Conservation (phyloP, 2,329 filamentous ascomycete genomes). For the Fusarium veterinarium region DNA sequence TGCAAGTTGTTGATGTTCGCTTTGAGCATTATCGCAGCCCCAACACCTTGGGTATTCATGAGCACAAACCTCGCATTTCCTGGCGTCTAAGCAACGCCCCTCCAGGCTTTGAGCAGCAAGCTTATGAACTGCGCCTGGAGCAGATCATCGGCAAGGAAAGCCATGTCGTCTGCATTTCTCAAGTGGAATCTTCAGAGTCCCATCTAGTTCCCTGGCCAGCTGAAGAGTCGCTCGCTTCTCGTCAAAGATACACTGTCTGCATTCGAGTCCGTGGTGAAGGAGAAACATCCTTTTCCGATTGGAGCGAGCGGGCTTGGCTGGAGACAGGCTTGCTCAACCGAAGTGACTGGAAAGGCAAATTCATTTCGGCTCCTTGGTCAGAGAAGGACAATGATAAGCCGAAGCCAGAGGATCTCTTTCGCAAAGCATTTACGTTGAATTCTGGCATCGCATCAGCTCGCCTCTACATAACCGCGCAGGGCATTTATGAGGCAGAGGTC, state of each 20-base stretch:
- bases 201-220: slow-evolving; percentile 26
- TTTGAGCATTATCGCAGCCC: slow-evolving; percentile 33
- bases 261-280: slow-evolving; percentile 26
- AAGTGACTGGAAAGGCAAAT: slow-evolving; percentile 20
- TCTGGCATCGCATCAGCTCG: neutral
- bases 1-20: slow-evolving; percentile 19
- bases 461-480: slow-evolving; percentile 59
- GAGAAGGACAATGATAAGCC: slow-evolving; percentile 18
- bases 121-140: slow-evolving; percentile 23
- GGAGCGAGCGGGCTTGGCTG: slow-evolving; percentile 27
- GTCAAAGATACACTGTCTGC: slow-evolving; percentile 3
- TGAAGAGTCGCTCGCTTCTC: slow-evolving; percentile 14
- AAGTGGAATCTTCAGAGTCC: neutral
- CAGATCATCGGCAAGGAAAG: neutral
- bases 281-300: neutral
- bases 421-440: slow-evolving; percentile 7
- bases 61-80: slow-evolving; percentile 32
- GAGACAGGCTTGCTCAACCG: slow-evolving; percentile 27
- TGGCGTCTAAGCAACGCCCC: slow-evolving; percentile 32
- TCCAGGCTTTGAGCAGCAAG: slow-evolving; percentile 24
- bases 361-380: slow-evolving; percentile 38
- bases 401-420: slow-evolving; percentile 34
- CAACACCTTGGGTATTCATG: slow-evolving; percentile 30
- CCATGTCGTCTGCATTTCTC: neutral
- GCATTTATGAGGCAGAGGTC: slow-evolving; percentile 60